Evolutionary conservation across 192 early-diverging fungal genomes (phyloP), one percentile per base, ranked within the genome.

Genomic region (Polychytrium aggregatum): DNA sequence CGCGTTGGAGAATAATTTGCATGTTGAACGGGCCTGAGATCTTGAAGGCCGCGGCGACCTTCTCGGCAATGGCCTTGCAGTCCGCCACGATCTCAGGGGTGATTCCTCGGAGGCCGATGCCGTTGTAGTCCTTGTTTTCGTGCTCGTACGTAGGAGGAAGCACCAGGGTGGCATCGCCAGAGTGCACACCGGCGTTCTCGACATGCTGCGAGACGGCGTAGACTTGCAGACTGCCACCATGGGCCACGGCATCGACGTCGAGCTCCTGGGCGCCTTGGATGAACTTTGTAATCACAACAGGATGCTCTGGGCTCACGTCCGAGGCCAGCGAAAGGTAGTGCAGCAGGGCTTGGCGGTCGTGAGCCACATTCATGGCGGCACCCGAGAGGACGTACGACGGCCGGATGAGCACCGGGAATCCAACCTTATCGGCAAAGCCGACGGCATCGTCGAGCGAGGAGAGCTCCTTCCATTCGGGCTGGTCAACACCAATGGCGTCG

Each of bases 21-120:
- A 98, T 98, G 69, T 98, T 98, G 86, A 84, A 98, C 1, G 94
- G 92, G 9, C 94, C 91, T n/a, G 92, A 92, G 65, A 96, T 91
- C 46, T 84, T 76, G 63, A 98, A 91, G 3, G 87, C 89, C 29
- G 71, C 66, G 17, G 87, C 92, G 17, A 98, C 82, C 68, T 91
- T 85, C 46, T 82, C 76, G 17, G 91, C 86, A 55, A 92, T 84
- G 1, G 60, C 68, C 64, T 85, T 83, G 54, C 61, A 67, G 33
- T 67, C 66, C 14, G 37, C 45, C 3, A 79, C 67, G 47, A 79
- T 74, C 41, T 56, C 50, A 16, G 57, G 50, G 11, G 66, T 78
- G 17, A 78, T 35, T 3, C 68, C 65, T 9, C 62, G 48, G 11
- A 78, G 31, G n/a, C 65, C 66, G 30, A 75, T 42, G 43, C 44